These are phyloP conservation scores for Crithidia thermophila DNA, from an alignment of 208 protist genomes.

Conservation along the genomic window DNA sequence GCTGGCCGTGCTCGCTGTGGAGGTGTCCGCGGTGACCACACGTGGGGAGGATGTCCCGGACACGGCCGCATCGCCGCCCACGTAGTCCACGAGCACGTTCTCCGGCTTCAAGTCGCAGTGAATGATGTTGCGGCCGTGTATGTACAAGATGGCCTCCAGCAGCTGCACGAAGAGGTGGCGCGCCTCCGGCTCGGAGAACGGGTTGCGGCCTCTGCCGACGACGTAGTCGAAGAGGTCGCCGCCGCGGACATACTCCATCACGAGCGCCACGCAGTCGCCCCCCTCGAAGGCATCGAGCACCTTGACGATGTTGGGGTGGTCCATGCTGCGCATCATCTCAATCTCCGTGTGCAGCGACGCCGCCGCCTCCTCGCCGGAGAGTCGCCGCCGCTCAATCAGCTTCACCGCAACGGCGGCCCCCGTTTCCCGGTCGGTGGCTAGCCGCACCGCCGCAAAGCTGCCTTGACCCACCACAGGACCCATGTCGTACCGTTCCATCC, in stretches of 20 bases:
- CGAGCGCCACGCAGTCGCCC: conserved; percentile 45
- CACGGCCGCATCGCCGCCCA: neutral
- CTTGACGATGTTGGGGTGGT: conserved; percentile 71
- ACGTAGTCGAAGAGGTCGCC: conserved; percentile 87
- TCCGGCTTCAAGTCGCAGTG: conserved; percentile 98
- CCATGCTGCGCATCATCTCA: conserved; percentile 62
- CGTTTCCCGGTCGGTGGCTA: conserved; percentile 40
- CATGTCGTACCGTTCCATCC: conserved; percentile 42
- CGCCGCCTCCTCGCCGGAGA: conserved; percentile 39
- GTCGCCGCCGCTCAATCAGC: conserved; percentile 61
- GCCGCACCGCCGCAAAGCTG: conserved; percentile 63
- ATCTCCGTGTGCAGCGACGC: conserved; percentile 66
- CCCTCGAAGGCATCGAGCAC: conserved; percentile 69
- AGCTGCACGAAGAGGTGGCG: conserved; percentile 67
- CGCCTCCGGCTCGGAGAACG: conserved; percentile 73
- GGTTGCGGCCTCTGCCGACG: conserved; percentile 47
- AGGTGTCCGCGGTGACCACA: too few relatives aligned
- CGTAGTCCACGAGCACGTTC: conserved; percentile 89
- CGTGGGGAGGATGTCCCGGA: neutral
- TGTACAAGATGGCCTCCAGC: conserved; percentile 64
- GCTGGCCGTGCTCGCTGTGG: neutral
- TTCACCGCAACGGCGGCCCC: conserved; percentile 65
- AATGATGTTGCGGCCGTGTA: conserved; percentile 88
- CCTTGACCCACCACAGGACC: conserved; percentile 60
- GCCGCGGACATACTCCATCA: conserved; percentile 81